These are phyloP conservation scores for Xerocomellus chrysenteron DNA, from an alignment of 768 basidiomycete species.

Conservation along the genomic window DNA sequence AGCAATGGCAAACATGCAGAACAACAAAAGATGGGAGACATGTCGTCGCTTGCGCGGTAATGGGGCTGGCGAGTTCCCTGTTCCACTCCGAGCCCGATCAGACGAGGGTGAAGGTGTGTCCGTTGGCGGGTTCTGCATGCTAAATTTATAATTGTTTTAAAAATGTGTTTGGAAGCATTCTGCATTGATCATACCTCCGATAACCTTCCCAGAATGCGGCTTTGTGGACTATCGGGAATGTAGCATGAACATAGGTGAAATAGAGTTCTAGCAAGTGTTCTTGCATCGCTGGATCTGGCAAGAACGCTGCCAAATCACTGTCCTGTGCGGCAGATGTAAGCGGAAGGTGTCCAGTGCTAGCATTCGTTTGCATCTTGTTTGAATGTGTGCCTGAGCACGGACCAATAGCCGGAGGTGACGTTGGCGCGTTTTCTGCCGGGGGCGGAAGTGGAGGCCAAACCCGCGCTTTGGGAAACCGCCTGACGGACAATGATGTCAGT, in stretches of 20 bases:
- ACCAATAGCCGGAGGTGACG: constrained; percentile 4
- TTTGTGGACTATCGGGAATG: constrained; percentile 77
- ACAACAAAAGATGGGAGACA: constrained; percentile 64
- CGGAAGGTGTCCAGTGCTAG: constrained; percentile 9
- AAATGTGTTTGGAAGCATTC: not conserved
- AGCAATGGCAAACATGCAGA: constrained; percentile 83
- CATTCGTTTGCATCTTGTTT: constrained; percentile 8
- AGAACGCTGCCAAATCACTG: constrained; percentile 38
- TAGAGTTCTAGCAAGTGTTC: constrained; percentile 73
- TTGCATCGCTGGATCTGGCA: constrained; percentile 63
- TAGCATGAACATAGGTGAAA: constrained; percentile 78
- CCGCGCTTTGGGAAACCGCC: constrained; percentile 84
- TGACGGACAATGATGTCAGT: constrained; percentile 30
- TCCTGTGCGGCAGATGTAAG: constrained; percentile 28
- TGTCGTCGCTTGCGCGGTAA: constrained; percentile 43
- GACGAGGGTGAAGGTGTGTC: constrained; percentile 35
- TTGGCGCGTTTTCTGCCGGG: constrained; percentile 25
- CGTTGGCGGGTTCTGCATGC: constrained; percentile 25
- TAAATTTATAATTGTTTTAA: constrained; percentile 2
- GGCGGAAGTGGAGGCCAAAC: constrained; percentile 73
- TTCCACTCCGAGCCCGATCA: constrained; percentile 13
- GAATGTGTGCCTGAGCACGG: not conserved
- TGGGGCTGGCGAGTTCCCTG: constrained; percentile 32
- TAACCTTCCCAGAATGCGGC: constrained; percentile 63
- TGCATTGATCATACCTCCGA: constrained; percentile 33